Conservation (phyloP, 78 protist species). For the Corallochytrium limacisporum region DNA sequence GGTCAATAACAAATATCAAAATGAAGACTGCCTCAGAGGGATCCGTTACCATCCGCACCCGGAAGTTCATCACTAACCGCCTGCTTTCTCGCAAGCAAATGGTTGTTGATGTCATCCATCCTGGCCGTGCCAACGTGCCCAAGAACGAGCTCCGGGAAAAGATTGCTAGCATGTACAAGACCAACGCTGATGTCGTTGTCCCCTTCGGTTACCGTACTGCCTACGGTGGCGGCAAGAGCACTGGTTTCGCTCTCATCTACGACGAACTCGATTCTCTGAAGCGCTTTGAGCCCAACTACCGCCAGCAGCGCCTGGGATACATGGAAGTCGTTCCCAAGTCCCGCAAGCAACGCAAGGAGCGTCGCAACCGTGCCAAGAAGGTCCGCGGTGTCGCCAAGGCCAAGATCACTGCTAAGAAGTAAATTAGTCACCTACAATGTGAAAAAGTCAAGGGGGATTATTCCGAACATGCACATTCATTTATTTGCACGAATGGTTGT, state of each 20-base stretch:
- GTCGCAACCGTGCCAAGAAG: constrained; percentile 89
- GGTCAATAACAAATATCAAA: too few species aligned
- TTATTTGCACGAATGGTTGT: too few species aligned
- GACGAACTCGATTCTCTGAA: constrained; percentile 66
- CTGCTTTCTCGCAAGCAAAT: constrained; percentile 92
- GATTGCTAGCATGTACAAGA: constrained; percentile 83
- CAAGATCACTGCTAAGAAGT: constrained; percentile 2
- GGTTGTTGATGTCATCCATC: constrained; percentile 89
- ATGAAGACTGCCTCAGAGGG: too few species aligned
- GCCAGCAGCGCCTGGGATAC: constrained; percentile 59
- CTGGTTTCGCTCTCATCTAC: constrained; percentile 94
- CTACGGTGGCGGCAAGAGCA: constrained; percentile 92
- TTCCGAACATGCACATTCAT: too few species aligned
- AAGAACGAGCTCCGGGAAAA: constrained; percentile 63
- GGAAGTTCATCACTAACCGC: constrained; percentile 92
- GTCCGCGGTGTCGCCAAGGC: constrained; percentile 61
- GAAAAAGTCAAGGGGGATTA: too few species aligned
- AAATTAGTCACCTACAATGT: too few species aligned
- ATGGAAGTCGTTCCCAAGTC: constrained; percentile 20
- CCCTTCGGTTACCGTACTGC: constrained; percentile 78
- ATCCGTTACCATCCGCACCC: constrained; percentile 77
- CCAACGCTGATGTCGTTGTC: constrained; percentile 54
- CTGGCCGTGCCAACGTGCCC: constrained; percentile 70
- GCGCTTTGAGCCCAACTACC: constrained; percentile 79
- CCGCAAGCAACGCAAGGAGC: constrained; percentile 87